phyloP scores from a whole-genome alignment of 1,139 yeast species.

The Suhomyces chickasaworum region DNA sequence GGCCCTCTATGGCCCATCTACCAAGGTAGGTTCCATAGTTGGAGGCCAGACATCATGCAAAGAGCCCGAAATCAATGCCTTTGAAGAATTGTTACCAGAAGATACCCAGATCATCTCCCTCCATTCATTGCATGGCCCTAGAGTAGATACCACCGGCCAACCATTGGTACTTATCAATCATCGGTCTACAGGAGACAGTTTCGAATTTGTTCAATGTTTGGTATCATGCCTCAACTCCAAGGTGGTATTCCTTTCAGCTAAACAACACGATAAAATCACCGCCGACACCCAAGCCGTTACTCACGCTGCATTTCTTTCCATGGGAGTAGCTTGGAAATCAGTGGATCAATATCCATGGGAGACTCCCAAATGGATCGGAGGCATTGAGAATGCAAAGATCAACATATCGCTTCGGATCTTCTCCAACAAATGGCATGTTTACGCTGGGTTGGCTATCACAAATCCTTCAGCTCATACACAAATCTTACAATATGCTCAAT shows the following conservation, averaged over 20 bases:
- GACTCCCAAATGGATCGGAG: slow-evolving; percentile 84
- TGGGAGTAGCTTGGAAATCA: slow-evolving; percentile 96
- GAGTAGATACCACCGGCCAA: slow-evolving; percentile 84
- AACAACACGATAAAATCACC: slow-evolving; percentile 89
- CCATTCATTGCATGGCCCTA: slow-evolving; percentile 95
- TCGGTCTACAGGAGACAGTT: slow-evolving; percentile 58
- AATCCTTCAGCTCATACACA: slow-evolving; percentile 94
- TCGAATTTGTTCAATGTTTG: slow-evolving; percentile 61
- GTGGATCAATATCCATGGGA: slow-evolving; percentile 91
- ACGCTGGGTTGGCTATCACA: slow-evolving; percentile 94
- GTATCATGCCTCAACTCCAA: slow-evolving; percentile 77
- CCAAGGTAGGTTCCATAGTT: slow-evolving; percentile 84
- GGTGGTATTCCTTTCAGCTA: slow-evolving; percentile 74
- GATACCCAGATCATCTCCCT: slow-evolving; percentile 84
- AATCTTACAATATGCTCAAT: slow-evolving; percentile 83
- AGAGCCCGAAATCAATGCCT: slow-evolving; percentile 84
- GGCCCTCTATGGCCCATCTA: slow-evolving; percentile 75
- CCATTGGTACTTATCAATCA: slow-evolving; percentile 87
- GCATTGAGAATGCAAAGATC: slow-evolving; percentile 92
- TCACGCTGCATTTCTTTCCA: slow-evolving; percentile 93
- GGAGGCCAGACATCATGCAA: slow-evolving; percentile 99
- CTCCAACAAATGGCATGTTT: slow-evolving; percentile 96
- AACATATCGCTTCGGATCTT: slow-evolving; percentile 88
- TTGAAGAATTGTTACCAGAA: slow-evolving; percentile 69
- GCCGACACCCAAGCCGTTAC: slow-evolving; percentile 99